Percentiles rank a stretch among this genome's conserved stretches.
Conservation (phyloP, 202 grass and related monocot genomes). For the Saccharum hybrid region DNA sequence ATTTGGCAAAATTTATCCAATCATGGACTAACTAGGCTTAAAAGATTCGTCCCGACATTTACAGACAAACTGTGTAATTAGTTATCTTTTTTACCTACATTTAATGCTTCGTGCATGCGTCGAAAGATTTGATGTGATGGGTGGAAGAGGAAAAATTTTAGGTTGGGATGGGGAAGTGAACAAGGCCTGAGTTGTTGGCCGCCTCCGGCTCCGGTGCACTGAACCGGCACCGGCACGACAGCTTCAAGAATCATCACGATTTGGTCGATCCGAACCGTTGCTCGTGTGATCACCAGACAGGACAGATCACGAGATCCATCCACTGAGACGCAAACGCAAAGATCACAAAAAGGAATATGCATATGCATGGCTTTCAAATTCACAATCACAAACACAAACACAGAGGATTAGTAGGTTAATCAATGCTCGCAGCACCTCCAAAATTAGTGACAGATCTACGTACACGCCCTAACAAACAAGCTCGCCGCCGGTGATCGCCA, state of each 20-base stretch:
- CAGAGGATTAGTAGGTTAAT: slow-evolving; percentile 41
- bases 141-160: no score
- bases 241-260: background rate
- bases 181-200: no score
- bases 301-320: background rate
- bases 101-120: no score
- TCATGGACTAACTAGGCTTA: no score
- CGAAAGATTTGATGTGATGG: no score
- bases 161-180: no score
- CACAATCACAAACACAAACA: background rate
- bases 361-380: background rate
- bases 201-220: background rate
- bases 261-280: background rate
- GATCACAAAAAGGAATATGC: background rate
- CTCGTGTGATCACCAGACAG: background rate
- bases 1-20: no score
- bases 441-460: slow-evolving; percentile 55
- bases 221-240: background rate
- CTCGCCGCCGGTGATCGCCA: background rate
- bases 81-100: no score
- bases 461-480: slow-evolving; percentile 6
- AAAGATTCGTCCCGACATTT: no score
- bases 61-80: no score
- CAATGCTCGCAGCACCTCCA: background rate
- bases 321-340: background rate